Base-by-base conservation (phyloP, 2,329 filamentous ascomycete genomes). In the Xylariaceae sp. region DNA sequence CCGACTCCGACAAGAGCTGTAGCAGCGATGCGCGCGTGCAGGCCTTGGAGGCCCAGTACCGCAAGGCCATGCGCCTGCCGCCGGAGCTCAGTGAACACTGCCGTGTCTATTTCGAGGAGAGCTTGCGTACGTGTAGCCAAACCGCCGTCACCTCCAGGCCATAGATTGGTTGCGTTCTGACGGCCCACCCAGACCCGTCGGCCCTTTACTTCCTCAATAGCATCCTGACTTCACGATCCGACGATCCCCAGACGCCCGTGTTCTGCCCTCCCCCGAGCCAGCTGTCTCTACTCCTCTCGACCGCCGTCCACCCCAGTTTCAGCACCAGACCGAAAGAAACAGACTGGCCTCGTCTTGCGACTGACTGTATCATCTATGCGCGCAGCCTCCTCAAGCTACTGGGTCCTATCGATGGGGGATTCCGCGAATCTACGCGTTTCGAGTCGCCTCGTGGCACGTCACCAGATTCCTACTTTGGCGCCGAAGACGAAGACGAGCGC, bases 231-330 rank as follows among this genome's bases (percentile, higher is more conserved):
- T 71, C 79, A 12, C 77, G 79, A 42, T 41, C 47, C 35, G 19
- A 34, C 12, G 29, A 44, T 34, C 39, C 35, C 33, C 19, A 41
- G 15, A 54, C 48, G 49, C 69, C 79, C 1, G 76, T 78, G 9
- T 77, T 76, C 43, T 65, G 89, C 15, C 87, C 91, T 1, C 79
- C 85, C 2, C 74, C 85, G 0, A 77, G 79, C 42, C 83, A 91
- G 50, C 71, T 97, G 18, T 83, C 87, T 7, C 71, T 96, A 8
- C 75, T 89, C n/a, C 80, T 76, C 33, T 93, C 88, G 2, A 71
- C 96, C n/a, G 65, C 83, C n/a, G 77, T 93, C 12, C 89, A 95
- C 56, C 91, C 91, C 0, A 67, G 71, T 18, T 79, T 86, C 49
- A 96, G 90, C 1, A 93, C 83, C 3, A 81, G 87, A 37, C 76